These are phyloP conservation scores for Symbiotaphrina buchneri DNA, from an alignment of 495 filamentous ascomycete species.

Conservation along the genomic window DNA sequence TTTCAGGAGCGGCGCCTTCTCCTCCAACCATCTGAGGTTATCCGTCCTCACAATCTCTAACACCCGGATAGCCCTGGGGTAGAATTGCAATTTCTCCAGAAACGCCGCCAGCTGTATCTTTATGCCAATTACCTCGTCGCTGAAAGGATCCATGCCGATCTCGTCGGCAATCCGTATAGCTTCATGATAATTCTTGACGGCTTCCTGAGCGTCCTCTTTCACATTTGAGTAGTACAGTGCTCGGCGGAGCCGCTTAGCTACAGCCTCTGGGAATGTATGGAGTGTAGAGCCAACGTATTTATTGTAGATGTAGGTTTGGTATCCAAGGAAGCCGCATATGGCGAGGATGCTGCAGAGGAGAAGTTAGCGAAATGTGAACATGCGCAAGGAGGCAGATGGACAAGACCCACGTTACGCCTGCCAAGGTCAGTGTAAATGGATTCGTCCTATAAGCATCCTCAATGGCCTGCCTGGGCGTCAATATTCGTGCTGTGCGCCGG, in stretches of 20 bases:
- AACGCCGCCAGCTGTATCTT: conserved; percentile 60
- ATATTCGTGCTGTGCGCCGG: too few relatives aligned
- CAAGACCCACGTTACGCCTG: conserved; percentile 7
- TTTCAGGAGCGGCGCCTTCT: too few relatives aligned
- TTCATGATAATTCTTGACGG: conserved; percentile 58
- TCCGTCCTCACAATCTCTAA: conserved; percentile 42
- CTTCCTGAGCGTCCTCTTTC: conserved; percentile 40
- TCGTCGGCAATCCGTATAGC: conserved; percentile 50
- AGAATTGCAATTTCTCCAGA: conserved; percentile 49
- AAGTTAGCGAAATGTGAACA: conserved; percentile 1
- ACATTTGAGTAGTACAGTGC: conserved; percentile 74
- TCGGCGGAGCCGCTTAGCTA: conserved; percentile 60
- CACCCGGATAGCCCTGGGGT: conserved; percentile 42
- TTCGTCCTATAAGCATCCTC: conserved; percentile 4
- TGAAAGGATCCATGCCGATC: conserved; percentile 61
- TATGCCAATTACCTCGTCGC: conserved; percentile 73
- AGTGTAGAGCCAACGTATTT: conserved; percentile 39
- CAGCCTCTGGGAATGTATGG: conserved; percentile 55
- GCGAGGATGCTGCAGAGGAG: conserved; percentile 20
- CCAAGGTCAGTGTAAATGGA: conserved; percentile 13
- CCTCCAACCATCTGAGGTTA: conserved; percentile 36
- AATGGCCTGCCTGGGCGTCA: conserved; percentile 4
- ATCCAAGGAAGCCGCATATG: conserved; percentile 25
- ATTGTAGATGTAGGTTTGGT: conserved; percentile 39
- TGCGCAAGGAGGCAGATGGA: background rate